Percentiles rank a stretch among this genome's conserved stretches.
These are phyloP conservation scores for Colletotrichum chrysophilum DNA, from an alignment of 2,329 filamentous ascomycete species.

Conservation along the genomic window DNA sequence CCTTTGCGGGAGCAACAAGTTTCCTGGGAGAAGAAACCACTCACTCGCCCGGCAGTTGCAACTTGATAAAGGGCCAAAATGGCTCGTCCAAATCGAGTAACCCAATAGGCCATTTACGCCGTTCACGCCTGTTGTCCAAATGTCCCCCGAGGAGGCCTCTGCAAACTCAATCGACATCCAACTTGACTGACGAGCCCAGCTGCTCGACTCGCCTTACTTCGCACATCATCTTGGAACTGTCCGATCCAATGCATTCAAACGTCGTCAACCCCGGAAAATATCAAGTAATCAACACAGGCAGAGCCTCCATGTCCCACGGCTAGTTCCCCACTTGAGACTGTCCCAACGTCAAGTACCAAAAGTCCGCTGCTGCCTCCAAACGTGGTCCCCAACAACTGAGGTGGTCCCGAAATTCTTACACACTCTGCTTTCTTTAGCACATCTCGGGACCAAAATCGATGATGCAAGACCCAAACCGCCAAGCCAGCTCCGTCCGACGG, in stretches of 20 bases:
- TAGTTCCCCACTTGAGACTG: conserved; percentile 10
- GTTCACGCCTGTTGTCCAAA: background rate
- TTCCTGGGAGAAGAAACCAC: background rate
- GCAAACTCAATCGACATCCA: background rate
- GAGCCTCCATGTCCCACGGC: conserved; percentile 2
- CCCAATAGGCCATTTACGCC: background rate
- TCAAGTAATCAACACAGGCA: background rate
- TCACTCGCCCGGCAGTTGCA: background rate
- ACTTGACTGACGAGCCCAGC: background rate
- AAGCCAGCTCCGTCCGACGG: background rate
- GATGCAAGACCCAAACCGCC: background rate
- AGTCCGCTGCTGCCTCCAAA: background rate
- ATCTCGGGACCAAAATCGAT: background rate
- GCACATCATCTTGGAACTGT: background rate
- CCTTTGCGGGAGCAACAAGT: background rate
- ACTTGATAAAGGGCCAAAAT: background rate
- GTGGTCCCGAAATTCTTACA: background rate
- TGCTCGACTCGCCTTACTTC: background rate
- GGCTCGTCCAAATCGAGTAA: conserved; percentile 3
- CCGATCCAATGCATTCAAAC: background rate
- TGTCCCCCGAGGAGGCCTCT: background rate
- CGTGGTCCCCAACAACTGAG: background rate
- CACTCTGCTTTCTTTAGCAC: background rate
- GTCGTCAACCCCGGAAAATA: background rate
- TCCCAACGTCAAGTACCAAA: conserved; percentile 9